A percentile compares a stretch with the other conserved stretches of the same genome.
phyloP scores from a whole-genome alignment of 2,329 filamentous ascomycete species.

The Trichothecium roseum region DNA sequence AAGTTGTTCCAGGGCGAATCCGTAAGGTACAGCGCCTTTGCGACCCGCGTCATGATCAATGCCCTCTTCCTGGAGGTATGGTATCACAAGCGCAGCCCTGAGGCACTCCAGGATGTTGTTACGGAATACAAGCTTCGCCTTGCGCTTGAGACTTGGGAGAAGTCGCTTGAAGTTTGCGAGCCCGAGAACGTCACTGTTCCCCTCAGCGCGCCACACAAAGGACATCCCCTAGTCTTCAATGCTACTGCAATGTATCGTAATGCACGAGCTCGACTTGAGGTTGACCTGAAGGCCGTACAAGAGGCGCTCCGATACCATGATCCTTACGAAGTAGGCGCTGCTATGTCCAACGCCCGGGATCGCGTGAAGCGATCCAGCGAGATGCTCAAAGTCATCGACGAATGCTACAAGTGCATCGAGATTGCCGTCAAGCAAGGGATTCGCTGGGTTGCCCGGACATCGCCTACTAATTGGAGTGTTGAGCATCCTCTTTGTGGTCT shows the following conservation, averaged over 20 bases:
- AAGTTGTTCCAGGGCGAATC: constrained; percentile 90
- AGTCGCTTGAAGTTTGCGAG: constrained; percentile 86
- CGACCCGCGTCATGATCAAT: constrained; percentile 97
- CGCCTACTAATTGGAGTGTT: constrained; percentile 97
- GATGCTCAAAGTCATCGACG: constrained; percentile 97
- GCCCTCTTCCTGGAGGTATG: constrained; percentile 96
- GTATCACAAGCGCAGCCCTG: constrained; percentile 98
- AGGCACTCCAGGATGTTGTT: constrained; percentile 91
- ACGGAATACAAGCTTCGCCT: constrained; percentile 96
- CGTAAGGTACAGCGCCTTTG: constrained; percentile 89
- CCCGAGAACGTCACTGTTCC: constrained; percentile 81
- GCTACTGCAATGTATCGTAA: constrained; percentile 96
- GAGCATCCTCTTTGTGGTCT: constrained; percentile 94
- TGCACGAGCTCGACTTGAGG: constrained; percentile 81
- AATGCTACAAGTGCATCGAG: constrained; percentile 96
- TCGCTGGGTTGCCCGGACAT: constrained; percentile 95
- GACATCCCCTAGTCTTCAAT: constrained; percentile 94
- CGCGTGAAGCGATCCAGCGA: constrained; percentile 90
- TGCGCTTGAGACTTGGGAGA: constrained; percentile 97
- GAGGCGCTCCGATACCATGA: constrained; percentile 96
- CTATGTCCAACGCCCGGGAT: constrained; percentile 90
- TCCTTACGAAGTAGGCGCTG: constrained; percentile 89
- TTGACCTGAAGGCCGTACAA: constrained; percentile 91
- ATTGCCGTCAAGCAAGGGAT: constrained; percentile 90
- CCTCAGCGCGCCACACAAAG: constrained; percentile 88